Evolutionary conservation across 2,329 filamentous ascomycete species (phyloP).

Genomic region (Metarhizium brunneum): DNA sequence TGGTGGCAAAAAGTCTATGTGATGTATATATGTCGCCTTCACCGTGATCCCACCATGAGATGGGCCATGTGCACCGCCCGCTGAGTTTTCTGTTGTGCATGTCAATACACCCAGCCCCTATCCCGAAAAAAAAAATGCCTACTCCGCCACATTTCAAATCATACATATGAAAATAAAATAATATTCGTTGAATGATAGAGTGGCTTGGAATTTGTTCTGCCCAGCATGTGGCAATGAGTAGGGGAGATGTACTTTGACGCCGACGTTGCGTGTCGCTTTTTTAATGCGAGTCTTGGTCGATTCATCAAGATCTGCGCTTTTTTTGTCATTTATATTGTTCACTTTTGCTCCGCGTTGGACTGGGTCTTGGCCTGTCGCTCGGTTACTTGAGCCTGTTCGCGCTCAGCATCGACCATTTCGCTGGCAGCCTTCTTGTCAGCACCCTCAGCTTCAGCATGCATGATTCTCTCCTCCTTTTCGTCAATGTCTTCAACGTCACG

Average conservation of each 20-base stretch:
- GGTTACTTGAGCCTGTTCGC: constrained; percentile 29
- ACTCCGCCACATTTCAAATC: constrained; percentile 3
- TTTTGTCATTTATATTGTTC: background rate
- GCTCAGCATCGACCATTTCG: constrained; percentile 48
- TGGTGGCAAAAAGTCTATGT: constrained; percentile 1
- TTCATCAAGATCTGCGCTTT: background rate
- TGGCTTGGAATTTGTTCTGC: background rate
- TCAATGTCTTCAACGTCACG: constrained; percentile 90
- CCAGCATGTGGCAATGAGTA: background rate
- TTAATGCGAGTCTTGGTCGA: background rate
- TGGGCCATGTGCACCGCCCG: background rate
- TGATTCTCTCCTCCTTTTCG: constrained; percentile 71
- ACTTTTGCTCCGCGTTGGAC: constrained; percentile 1
- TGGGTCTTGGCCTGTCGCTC: constrained; percentile 17
- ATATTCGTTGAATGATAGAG: constrained; percentile 14
- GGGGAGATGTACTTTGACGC: background rate
- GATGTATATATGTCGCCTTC: background rate
- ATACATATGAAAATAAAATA: constrained; percentile 15
- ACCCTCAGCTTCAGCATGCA: constrained; percentile 39
- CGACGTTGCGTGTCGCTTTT: background rate
- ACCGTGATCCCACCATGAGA: background rate
- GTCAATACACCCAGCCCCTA: constrained; percentile 1
- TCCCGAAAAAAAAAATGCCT: background rate
- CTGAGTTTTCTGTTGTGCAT: background rate
- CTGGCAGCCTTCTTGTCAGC: constrained; percentile 38